Conservation (phyloP, 1,139 yeast species). For the Blastobotrys indianensis region DNA sequence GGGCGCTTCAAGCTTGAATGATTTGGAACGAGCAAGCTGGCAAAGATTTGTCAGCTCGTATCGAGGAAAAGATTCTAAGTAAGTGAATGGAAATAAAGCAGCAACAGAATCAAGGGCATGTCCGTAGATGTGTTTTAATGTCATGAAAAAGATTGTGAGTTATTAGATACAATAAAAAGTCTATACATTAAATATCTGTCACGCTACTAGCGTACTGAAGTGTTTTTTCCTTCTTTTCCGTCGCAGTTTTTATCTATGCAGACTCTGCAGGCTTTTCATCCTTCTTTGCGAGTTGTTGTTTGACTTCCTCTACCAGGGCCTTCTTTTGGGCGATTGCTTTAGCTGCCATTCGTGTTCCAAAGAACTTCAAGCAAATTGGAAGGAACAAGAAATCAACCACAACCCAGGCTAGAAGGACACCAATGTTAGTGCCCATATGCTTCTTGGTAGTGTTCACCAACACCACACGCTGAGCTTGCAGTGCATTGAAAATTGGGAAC, state of each 20-base stretch:
- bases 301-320: no score
- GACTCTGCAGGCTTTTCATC: no score
- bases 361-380: constrained; percentile 40
- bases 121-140: no score
- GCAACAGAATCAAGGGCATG: no score
- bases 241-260: no score
- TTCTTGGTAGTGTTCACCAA: constrained; percentile 55
- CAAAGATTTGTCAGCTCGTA: constrained; percentile 5
- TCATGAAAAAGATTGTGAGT: no score
- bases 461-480: constrained; percentile 50
- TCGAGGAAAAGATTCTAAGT: background rate
- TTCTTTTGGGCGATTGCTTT: background rate
- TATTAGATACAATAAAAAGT: no score
- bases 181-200: no score
- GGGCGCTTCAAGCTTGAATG: constrained; percentile 18
- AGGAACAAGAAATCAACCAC: constrained; percentile 42
- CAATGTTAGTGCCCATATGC: constrained; percentile 52
- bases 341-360: constrained; percentile 5
- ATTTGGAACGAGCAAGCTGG: constrained; percentile 23
- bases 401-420: constrained; percentile 55
- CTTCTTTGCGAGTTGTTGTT: no score
- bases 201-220: no score
- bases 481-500: constrained; percentile 57
- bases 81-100: no score
- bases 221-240: no score